These are phyloP conservation scores for Rutstroemia sp. DNA, from an alignment of 2,329 filamentous ascomycete species.

Conservation along the genomic window DNA sequence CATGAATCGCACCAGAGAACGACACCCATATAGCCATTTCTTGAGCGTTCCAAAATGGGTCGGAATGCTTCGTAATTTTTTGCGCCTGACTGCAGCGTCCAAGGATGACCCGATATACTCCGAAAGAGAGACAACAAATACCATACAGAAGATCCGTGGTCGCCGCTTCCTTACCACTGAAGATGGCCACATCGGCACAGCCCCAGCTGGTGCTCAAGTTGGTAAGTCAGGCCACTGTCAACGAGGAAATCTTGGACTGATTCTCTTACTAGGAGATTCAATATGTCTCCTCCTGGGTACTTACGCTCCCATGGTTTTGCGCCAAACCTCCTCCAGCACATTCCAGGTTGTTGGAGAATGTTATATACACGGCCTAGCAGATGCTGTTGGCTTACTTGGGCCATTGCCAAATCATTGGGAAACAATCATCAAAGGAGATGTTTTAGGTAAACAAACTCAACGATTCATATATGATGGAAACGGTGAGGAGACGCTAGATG, in stretches of 20 bases:
- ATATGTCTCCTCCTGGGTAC: neutral
- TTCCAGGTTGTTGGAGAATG: neutral
- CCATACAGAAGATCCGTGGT: neutral
- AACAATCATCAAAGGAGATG: neutral
- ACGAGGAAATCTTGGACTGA: neutral
- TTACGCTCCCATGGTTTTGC: neutral
- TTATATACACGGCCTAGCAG: neutral
- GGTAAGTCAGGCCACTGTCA: neutral
- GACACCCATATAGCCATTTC: neutral
- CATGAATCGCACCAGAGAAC: neutral
- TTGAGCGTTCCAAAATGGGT: neutral
- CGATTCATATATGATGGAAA: neutral
- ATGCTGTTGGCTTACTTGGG: neutral
- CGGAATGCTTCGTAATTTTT: neutral
- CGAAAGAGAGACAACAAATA: neutral
- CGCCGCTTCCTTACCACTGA: neutral
- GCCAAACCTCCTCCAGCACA: neutral
- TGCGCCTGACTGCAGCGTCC: neutral
- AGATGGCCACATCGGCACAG: neutral
- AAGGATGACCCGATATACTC: neutral
- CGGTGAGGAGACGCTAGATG: neutral
- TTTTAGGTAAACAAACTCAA: neutral
- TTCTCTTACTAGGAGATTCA: neutral
- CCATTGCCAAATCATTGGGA: neutral
- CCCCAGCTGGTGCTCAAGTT: neutral